Conservation (phyloP, 768 basidiomycete species). For the Boletus barrowsii region DNA sequence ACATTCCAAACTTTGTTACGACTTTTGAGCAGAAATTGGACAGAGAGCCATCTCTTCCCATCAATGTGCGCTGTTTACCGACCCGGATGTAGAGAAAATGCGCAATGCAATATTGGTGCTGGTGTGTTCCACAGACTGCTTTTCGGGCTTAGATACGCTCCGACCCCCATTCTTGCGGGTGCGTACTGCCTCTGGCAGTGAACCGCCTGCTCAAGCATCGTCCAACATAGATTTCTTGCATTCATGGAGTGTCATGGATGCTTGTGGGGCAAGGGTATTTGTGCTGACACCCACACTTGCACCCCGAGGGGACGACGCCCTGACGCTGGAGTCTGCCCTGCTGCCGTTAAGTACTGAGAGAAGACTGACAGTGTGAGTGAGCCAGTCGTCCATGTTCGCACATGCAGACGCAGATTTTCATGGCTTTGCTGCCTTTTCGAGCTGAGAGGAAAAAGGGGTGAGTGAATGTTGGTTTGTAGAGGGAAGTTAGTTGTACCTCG, state of each 20-base stretch:
- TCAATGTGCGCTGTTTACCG: conserved; percentile 14
- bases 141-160: conserved; percentile 5
- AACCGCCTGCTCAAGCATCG: neutral
- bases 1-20: too few species aligned
- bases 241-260: conserved; percentile 50
- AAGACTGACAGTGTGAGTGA: conserved; percentile 46
- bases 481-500: conserved; percentile 39
- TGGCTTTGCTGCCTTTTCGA: conserved; percentile 65
- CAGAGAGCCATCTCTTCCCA: too few species aligned
- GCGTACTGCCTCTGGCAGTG: neutral
- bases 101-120: neutral
- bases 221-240: conserved; percentile 32
- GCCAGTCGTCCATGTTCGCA: conserved; percentile 47
- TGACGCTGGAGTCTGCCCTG: neutral
- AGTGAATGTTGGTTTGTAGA: too few species aligned
- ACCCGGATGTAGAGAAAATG: neutral
- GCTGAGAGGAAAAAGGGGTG: conserved; percentile 33
- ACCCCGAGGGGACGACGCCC: conserved; percentile 1
- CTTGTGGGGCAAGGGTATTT: conserved; percentile 27
- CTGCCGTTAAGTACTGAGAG: conserved; percentile 7
- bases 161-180: neutral
- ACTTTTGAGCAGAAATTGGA: too few species aligned
- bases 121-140: neutral
- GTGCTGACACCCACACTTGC: neutral
- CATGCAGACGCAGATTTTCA: conserved; percentile 42